phyloP scores from a whole-genome alignment of 2,329 filamentous ascomycete species.

The Massarina eburnea region DNA sequence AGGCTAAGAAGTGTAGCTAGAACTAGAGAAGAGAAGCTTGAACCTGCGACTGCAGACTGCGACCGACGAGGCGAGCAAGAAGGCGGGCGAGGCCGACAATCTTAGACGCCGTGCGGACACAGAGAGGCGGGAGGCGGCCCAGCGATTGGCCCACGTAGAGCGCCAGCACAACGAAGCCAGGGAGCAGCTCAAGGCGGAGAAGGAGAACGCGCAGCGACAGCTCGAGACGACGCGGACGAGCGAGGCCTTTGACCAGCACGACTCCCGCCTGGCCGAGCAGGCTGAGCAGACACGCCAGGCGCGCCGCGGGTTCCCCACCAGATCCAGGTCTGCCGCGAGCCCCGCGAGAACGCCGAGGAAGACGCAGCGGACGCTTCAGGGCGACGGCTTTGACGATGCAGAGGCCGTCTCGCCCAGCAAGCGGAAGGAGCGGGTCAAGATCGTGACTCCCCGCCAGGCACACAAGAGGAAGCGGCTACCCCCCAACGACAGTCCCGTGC shows the following conservation, averaged over 20 bases:
- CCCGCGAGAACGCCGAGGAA: constrained; percentile 62
- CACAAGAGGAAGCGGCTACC: constrained; percentile 69
- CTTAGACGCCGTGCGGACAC: constrained; percentile 71
- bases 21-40: constrained; percentile 43
- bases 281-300: constrained; percentile 44
- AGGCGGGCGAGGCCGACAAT: constrained; percentile 73
- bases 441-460: constrained; percentile 61
- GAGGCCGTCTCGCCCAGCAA: constrained; percentile 62
- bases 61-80: constrained; percentile 57
- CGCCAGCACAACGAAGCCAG: constrained; percentile 66
- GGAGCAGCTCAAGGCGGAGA: constrained; percentile 63
- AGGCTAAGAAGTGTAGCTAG: constrained; percentile 39
- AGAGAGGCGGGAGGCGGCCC: constrained; percentile 62
- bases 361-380: constrained; percentile 58
- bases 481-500: constrained; percentile 65
- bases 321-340: constrained; percentile 27
- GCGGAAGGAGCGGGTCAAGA: constrained; percentile 49
- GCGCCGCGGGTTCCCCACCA: constrained; percentile 34
- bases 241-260: constrained; percentile 71
- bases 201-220: constrained; percentile 66
- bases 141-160: constrained; percentile 62
- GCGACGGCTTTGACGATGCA: constrained; percentile 77
- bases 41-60: constrained; percentile 44
- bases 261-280: constrained; percentile 62
- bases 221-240: constrained; percentile 68